Base-by-base conservation (phyloP, 805 yeast species). In the Teunomyces tritomae region DNA sequence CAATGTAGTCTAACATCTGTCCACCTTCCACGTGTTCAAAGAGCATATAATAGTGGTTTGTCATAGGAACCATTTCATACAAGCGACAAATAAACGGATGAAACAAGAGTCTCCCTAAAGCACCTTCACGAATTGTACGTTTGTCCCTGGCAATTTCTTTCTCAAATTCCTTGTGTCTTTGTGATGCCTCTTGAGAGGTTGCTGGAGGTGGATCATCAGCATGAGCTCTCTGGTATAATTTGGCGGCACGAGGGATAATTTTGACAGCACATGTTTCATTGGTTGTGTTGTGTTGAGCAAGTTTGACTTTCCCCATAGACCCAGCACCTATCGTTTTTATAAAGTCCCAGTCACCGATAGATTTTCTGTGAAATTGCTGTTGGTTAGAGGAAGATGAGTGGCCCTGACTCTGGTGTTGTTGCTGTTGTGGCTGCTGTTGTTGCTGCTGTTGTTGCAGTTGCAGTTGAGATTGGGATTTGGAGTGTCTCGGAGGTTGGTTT, bases 1-100 rank as follows among this genome's bases (percentile, higher is more conserved):
- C 96, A 56, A 94, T 94, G 65, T 92, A 94, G 70, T 94, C 99
- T 53, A 94, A 80, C 87, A 94, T 82, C 69, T 94, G 99, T 26
- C 98, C 98, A 39, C 99, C 99, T 28, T 94, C 86, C 13, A 94
- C 96, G 63, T 89, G 92, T 65, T 94, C 99, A 68, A 94, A 92
- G 49, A 94, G 77, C 96, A 94, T 89, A 70, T 94, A 94, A 70
- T 87, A 94, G 66, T 94, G 98, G 54, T 89, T 89, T 8, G 97
- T 87, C 97, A 92, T 92, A 11, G 96, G 87, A 52, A 90, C 89
- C 77, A 92, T 89, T 68, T 94, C 98, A 69, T 88, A 89, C 39
- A 94, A 71, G 54, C 96, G 77, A 65, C 98, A 90, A 45, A 94
- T 90, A 64, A 84, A 89, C 1, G 96, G 96, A 68, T 94, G 99